Evolutionary conservation across 352 stramenopile genomes (phyloP).

Genomic region (Stramenopiles sp.): DNA sequence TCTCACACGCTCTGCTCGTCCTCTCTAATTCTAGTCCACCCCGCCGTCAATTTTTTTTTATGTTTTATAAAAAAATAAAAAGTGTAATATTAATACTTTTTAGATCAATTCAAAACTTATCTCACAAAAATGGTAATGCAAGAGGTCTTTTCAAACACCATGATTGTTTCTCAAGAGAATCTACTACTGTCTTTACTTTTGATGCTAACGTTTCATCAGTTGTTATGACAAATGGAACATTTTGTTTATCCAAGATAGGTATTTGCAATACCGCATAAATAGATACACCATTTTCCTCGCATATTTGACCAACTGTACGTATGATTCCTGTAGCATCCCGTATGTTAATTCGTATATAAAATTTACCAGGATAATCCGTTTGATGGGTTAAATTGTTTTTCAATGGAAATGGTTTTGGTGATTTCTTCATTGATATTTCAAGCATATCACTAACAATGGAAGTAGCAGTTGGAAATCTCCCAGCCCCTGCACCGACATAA

Average conservation of each 20-base stretch:
- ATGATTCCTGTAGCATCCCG: conserved; percentile 78
- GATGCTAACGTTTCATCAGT: conserved; percentile 70
- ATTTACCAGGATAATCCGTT: conserved; percentile 67
- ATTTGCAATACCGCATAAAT: conserved; percentile 93
- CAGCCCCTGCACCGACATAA: conserved; percentile 73
- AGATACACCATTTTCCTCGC: conserved; percentile 74
- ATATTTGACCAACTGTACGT: conserved; percentile 70
- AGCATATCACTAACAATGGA: conserved; percentile 83
- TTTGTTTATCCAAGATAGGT: conserved; percentile 64
- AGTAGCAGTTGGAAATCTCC: conserved; percentile 82
- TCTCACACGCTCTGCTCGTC: too few species aligned
- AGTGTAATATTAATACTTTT: too few species aligned
- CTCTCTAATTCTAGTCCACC: too few species aligned
- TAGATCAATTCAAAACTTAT: neutral
- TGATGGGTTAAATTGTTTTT: conserved; percentile 41
- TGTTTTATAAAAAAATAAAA: too few species aligned
- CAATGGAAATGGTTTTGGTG: conserved; percentile 49
- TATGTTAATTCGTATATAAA: conserved; percentile 85
- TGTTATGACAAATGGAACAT: conserved; percentile 84
- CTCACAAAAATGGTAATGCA: neutral
- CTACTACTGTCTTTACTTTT: conserved; percentile 57
- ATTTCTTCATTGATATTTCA: conserved; percentile 59
- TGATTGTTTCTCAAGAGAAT: conserved; percentile 51
- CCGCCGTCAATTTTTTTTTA: too few species aligned
- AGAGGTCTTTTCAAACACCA: conserved; percentile 1